These are phyloP conservation scores for Nigrospora sphaerica DNA, from an alignment of 2,329 filamentous ascomycete species.

Conservation along the genomic window DNA sequence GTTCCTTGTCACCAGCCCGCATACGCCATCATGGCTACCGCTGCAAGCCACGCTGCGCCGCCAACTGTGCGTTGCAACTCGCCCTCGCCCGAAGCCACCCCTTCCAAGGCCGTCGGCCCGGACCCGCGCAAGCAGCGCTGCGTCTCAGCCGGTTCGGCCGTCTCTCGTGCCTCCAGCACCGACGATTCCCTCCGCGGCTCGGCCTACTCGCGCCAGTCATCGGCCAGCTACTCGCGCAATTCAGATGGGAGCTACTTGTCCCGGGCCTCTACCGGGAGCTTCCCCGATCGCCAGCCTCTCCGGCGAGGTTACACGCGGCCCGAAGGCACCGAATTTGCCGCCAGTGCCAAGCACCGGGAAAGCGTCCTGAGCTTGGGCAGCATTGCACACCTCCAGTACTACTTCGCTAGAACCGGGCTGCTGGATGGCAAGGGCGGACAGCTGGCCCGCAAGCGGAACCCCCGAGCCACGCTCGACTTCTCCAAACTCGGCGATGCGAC, in stretches of 20 bases:
- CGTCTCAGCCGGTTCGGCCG: constrained; percentile 55
- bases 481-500: constrained; percentile 41
- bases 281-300: constrained; percentile 32
- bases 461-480: constrained; percentile 50
- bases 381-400: constrained; percentile 96
- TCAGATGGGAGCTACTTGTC: constrained; percentile 35
- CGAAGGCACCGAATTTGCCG: constrained; percentile 81
- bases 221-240: constrained; percentile 45
- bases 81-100: constrained; percentile 57
- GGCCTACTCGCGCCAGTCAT: constrained; percentile 56
- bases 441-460: constrained; percentile 64
- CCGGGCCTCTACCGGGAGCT: constrained; percentile 39
- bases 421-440: constrained; percentile 90
- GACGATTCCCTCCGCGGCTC: constrained; percentile 36
- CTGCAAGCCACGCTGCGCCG: constrained; percentile 24
- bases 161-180: constrained; percentile 48
- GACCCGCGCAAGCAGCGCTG: constrained; percentile 56
- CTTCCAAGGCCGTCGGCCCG: constrained; percentile 55
- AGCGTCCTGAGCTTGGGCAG: constrained; percentile 95
- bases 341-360: constrained; percentile 82
- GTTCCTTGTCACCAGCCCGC: too few species aligned
- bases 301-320: constrained; percentile 83
- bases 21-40: constrained; percentile 25
- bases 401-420: constrained; percentile 90
- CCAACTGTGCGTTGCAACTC: constrained; percentile 45